These are phyloP conservation scores for Apiospora arundinis DNA, from an alignment of 2,329 filamentous ascomycete species.

Conservation along the genomic window DNA sequence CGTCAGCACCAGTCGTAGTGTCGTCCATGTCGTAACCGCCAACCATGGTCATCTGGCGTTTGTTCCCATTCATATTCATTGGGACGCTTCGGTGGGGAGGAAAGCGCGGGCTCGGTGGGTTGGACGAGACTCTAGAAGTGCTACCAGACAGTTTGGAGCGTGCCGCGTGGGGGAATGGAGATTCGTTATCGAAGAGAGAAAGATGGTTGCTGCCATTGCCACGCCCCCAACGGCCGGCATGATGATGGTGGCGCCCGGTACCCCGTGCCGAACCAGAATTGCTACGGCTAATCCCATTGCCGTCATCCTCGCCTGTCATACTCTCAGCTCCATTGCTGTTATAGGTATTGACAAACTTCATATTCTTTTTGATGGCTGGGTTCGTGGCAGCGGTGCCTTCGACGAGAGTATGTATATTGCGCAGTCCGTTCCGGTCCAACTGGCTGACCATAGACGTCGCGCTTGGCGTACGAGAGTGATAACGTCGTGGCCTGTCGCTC, in stretches of 20 bases:
- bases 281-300: constrained; percentile 66
- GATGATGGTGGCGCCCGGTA: constrained; percentile 78
- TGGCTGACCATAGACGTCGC: constrained; percentile 83
- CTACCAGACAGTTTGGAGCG: constrained; percentile 66
- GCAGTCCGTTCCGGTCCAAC: constrained; percentile 63
- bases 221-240: constrained; percentile 75
- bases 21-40: constrained; percentile 80
- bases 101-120: constrained; percentile 73
- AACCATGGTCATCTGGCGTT: constrained; percentile 66
- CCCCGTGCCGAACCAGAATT: constrained; percentile 68
- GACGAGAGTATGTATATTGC: constrained; percentile 71
- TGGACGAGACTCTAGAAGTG: constrained; percentile 65
- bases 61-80: constrained; percentile 41
- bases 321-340: constrained; percentile 62
- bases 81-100: constrained; percentile 35
- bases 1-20: constrained; percentile 75
- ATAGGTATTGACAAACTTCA: constrained; percentile 92
- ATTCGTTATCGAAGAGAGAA: constrained; percentile 78
- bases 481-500: constrained; percentile 70
- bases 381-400: constrained; percentile 56
- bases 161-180: constrained; percentile 74
- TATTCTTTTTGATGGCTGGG: constrained; percentile 81
- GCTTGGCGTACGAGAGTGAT: constrained; percentile 94
- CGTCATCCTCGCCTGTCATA: constrained; percentile 69
- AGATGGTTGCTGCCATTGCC: constrained; percentile 70